These are phyloP conservation scores for Auxenochlorella protothecoides DNA, from an alignment of 139 green algal species.

Conservation along the genomic window DNA sequence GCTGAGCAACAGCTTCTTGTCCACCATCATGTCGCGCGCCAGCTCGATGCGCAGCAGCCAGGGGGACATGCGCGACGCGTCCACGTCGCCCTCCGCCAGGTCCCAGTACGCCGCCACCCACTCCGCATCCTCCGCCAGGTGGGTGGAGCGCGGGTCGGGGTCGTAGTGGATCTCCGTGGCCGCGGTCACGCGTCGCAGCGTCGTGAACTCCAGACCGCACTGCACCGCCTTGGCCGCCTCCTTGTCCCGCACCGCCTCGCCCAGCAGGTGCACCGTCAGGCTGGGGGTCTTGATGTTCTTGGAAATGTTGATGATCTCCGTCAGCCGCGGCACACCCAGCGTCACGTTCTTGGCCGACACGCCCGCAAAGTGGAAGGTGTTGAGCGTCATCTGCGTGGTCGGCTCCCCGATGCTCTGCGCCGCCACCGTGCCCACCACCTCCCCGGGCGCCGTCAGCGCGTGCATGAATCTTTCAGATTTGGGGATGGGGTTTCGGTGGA, in stretches of 20 bases:
- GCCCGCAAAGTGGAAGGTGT: constrained; percentile 90
- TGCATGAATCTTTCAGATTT: constrained; percentile 27
- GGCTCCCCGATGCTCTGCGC: constrained; percentile 96
- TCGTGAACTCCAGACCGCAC: constrained; percentile 94
- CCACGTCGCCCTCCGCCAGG: constrained; percentile 72
- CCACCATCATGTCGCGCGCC: constrained; percentile 50
- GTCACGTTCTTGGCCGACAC: constrained; percentile 98
- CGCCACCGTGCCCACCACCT: constrained; percentile 89
- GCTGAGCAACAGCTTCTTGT: constrained; percentile 84
- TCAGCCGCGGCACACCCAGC: constrained; percentile 93
- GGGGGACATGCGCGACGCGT: constrained; percentile 60
- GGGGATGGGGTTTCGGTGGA: not conserved
- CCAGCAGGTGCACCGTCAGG: constrained; percentile 81
- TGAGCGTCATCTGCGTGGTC: constrained; percentile 94
- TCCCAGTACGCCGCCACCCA: constrained; percentile 80
- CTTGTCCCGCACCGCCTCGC: constrained; percentile 42
- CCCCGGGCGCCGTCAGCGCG: constrained; percentile 58
- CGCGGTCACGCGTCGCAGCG: constrained; percentile 58
- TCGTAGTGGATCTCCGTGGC: constrained; percentile 80
- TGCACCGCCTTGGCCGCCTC: constrained; percentile 85
- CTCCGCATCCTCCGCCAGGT: constrained; percentile 83
- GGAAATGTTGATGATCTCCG: constrained; percentile 99
- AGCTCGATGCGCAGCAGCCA: constrained; percentile 94
- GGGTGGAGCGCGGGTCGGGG: constrained; percentile 61
- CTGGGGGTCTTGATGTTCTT: constrained; percentile 99